Base-by-base conservation (phyloP, 2,329 filamentous ascomycete species). In the Trichoderma atrobrunneum region DNA sequence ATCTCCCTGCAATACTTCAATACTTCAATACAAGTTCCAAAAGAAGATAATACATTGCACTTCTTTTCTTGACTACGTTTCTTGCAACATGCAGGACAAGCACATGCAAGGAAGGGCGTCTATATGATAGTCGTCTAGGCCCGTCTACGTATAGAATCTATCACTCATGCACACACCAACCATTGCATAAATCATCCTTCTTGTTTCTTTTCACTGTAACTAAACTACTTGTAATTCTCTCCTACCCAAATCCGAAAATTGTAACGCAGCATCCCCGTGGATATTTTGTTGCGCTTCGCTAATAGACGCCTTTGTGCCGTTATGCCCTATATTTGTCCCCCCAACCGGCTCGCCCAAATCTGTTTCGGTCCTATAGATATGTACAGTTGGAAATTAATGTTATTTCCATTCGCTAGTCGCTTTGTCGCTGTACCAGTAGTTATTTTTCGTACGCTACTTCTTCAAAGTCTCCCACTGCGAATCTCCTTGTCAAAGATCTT, bases 401-500 rank as follows among this genome's bases (percentile, higher is more conserved):
- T 39, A 7, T 39, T 39, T 5, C 51, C 32, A 51, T 59, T 21
- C 18, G 26, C n/a, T 61, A 1, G 1, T 61, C 26, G 11, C 4
- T 24, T 7, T 21, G 8, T 32, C 5, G 18, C 57, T 39, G n/a
- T 51, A 51, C 10, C 3, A 24, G n/a, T 12, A 51, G 10, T 51
- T 7, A 3, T 39, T 39, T 39, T 24, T 21, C 5, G 4, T 21
- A 51, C 43, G n/a, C 43, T 21, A 51, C 7, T 36, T 5, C n/a
- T 28, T 78, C 69, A 81, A 16, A 81, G 71, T 61, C 78, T 76
- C 24, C 80, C 80, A 56, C 74, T 79, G 36, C 85, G 81, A 63
- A 90, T 79, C 76, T 89, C 87, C 78, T 89, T 89, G 75, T 87
- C 84, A 74, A 90, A 90, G 64, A 90, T 89, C 73, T 82, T 83